These are phyloP conservation scores for Telfairia occidentalis DNA, from an alignment of 331 rosid species.

Conservation along the genomic window DNA sequence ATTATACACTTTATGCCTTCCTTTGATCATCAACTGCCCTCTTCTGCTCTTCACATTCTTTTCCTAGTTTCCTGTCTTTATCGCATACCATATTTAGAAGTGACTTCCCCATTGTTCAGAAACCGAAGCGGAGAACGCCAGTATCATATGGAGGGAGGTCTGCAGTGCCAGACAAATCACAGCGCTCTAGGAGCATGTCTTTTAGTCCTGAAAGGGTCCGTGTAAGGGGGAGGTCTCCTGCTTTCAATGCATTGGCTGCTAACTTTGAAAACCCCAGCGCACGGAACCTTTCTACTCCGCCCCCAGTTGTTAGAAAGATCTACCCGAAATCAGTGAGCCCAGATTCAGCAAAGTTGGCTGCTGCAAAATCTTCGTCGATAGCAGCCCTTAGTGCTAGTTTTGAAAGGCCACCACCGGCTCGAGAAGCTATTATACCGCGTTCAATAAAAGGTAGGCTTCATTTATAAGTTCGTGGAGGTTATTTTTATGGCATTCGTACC, in stretches of 20 bases:
- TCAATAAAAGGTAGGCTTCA: conserved; percentile 51
- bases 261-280: conserved; percentile 57
- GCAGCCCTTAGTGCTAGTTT: conserved; percentile 55
- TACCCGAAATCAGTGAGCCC: conserved; percentile 73
- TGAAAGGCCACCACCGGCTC: conserved; percentile 49
- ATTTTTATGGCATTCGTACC: background rate
- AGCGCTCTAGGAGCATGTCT: conserved; percentile 95
- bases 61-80: background rate
- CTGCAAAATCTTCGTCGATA: conserved; percentile 56
- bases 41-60: background rate
- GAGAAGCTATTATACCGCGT: conserved; percentile 60
- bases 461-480: background rate
- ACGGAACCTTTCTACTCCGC: conserved; percentile 96
- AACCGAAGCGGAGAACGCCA: conserved; percentile 75
- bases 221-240: conserved; percentile 96
- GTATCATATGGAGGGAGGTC: conserved; percentile 80
- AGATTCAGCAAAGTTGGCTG: conserved; percentile 43
- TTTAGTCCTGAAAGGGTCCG: conserved; percentile 94
- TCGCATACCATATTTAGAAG: background rate
- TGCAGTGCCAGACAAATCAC: conserved; percentile 71
- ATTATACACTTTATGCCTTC: background rate
- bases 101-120: conserved; percentile 34
- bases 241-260: conserved; percentile 92
- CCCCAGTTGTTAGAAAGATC: conserved; percentile 70
- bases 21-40: background rate